Evolutionary conservation across 768 basidiomycete species (phyloP), one percentile per base, ranked within the genome.

Genomic region (Serendipita indica): DNA sequence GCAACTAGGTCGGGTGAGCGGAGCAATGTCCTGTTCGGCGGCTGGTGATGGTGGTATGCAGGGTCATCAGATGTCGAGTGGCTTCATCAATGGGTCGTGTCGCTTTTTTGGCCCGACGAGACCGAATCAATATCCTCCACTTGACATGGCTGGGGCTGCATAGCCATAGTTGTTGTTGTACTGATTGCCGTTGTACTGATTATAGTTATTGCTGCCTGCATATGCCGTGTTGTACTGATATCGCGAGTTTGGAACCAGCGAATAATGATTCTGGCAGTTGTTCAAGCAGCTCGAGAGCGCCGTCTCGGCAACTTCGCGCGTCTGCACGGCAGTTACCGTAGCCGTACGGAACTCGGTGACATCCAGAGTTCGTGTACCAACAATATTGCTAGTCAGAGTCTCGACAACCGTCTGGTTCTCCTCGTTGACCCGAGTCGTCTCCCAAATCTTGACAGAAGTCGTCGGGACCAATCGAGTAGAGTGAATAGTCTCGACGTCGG

Each of bases 381-480:
- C 59, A 57, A 64, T 49, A 27, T 58, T 41, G n/a, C 58, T 33
- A 30, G 58, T 56, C 49, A 60, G 32, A 20, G 56, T 62, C n/a
- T 78, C 72, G 64, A 77, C 69, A 57, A 82, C 68, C 2, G 81
- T 83, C 72, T 76, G 69, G 35, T 82, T 84, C 78, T 82, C 62
- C 20, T 84, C 80, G 63, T 74, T 74, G 62, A 79, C 74, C 66
- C 74, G 61, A 5, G 82, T 84, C 65, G 76, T 73, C 35, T 81
- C 73, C 66, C 73, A 79, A 57, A 76, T 73, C 54, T 75, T 76
- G 54, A 74, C 70, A 67, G 75, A 70, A 10, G 83, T 86, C 6
- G 82, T 83, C 28, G 82, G 82, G 67, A 77, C 64, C 22, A 78
- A 69, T 39, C 73, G 63, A 32, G 80, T 70, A 68, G 79, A 72